phyloP scores from a whole-genome alignment of 176 grass and related monocot genomes.

The Metroxylon sagu region DNA sequence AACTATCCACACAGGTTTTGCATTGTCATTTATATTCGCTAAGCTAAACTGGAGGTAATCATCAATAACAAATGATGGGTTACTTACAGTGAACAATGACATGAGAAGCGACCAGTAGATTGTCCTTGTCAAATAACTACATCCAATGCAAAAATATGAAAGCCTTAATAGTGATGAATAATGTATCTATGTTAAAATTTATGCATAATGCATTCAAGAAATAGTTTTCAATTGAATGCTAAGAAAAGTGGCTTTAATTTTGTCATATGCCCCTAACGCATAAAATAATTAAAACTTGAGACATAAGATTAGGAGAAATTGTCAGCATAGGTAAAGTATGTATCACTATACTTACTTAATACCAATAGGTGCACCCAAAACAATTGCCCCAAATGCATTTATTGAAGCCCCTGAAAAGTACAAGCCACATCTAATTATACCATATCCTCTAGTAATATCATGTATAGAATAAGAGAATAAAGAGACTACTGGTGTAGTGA shows the following conservation, averaged over 20 bases:
- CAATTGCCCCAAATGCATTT: constrained; percentile 93
- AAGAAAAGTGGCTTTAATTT: no score
- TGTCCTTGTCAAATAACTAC: constrained; percentile 57
- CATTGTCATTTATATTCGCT: no score
- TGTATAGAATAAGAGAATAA: not conserved
- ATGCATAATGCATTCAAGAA: no score
- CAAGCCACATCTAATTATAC: constrained; percentile 4
- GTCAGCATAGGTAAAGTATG: not conserved
- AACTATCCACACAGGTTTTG: no score
- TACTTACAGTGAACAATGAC: constrained; percentile 76
- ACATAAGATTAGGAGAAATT: not conserved
- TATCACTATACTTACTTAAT: constrained; percentile 42
- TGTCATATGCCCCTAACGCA: no score
- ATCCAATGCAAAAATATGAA: not conserved
- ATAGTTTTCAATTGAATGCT: no score
- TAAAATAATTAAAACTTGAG: no score
- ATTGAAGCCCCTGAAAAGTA: constrained; percentile 55
- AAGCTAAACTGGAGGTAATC: no score
- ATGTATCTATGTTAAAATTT: no score
- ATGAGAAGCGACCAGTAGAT: constrained; percentile 80
- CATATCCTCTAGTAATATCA: not conserved
- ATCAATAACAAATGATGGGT: constrained; percentile 6
- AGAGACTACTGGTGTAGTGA: not conserved
- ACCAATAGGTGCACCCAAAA: constrained; percentile 79
- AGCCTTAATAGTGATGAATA: no score